Evolutionary conservation across 208 protist genomes (phyloP).

Genomic region (Perkinsela sp.): DNA sequence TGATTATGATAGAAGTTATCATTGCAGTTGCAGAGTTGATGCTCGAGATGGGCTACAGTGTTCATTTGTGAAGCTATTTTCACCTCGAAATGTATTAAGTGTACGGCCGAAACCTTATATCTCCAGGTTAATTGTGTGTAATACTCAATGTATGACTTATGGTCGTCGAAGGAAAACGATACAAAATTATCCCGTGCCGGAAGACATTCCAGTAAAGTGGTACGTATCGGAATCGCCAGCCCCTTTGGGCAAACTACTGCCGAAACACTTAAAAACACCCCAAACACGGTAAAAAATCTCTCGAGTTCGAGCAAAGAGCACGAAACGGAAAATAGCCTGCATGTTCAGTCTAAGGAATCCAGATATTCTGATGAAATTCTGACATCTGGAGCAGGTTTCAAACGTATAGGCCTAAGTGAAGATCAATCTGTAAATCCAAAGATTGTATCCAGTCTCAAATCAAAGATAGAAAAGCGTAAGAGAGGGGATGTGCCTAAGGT

Average conservation of each 20-base stretch:
- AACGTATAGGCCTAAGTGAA: not conserved
- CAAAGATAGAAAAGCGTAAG: not conserved
- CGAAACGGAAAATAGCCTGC: too few relatives aligned
- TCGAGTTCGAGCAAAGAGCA: too few relatives aligned
- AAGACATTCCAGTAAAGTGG: not conserved
- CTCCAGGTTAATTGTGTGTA: not conserved
- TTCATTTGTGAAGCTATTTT: not conserved
- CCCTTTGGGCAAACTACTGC: not conserved
- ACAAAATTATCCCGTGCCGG: not conserved
- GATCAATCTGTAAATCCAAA: not conserved
- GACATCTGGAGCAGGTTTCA: too few relatives aligned
- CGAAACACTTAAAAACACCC: too few relatives aligned
- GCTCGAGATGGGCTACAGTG: conserved; percentile 9
- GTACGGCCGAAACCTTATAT: not conserved
- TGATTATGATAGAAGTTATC: conserved; percentile 36
- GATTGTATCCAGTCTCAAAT: not conserved
- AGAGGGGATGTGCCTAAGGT: too few relatives aligned
- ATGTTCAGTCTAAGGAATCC: too few relatives aligned
- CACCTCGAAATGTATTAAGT: not conserved
- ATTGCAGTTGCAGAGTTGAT: conserved; percentile 30
- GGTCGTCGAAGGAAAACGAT: not conserved
- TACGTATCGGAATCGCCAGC: not conserved
- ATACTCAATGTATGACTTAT: not conserved
- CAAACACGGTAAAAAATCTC: too few relatives aligned
- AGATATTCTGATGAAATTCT: too few relatives aligned